Conservation (phyloP, 306 rosid genomes). For the Citrullus colocynthis region DNA sequence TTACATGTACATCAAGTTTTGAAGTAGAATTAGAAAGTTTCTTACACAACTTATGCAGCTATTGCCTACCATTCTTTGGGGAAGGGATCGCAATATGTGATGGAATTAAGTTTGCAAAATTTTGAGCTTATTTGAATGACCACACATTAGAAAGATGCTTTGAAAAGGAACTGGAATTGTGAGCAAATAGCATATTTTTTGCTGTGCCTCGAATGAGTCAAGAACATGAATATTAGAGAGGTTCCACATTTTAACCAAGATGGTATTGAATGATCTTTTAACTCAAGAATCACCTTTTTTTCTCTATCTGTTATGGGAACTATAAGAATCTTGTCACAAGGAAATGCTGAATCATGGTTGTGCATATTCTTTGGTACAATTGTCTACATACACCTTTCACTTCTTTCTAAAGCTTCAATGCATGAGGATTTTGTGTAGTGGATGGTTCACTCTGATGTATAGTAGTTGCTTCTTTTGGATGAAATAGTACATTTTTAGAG, state of each 20-base stretch:
- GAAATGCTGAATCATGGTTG: conserved; percentile 2
- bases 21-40: not conserved
- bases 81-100: not conserved
- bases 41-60: not conserved
- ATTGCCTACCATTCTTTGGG: not conserved
- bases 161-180: not conserved
- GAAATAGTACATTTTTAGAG: not conserved
- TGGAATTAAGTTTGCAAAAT: not conserved
- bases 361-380: not conserved
- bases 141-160: not conserved
- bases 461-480: not conserved
- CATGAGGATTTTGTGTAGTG: not conserved
- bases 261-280: not conserved
- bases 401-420: not conserved
- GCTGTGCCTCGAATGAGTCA: not conserved
- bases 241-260: not conserved
- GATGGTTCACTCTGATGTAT: not conserved
- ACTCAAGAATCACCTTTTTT: conserved; percentile 3
- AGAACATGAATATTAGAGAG: not conserved
- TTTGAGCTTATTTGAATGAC: not conserved
- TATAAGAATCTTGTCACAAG: not conserved
- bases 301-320: not conserved
- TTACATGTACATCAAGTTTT: not conserved
- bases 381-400: not conserved
- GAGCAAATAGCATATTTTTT: not conserved